phyloP scores from a whole-genome alignment of 257 asterid species.

The Solanum etuberosum region DNA sequence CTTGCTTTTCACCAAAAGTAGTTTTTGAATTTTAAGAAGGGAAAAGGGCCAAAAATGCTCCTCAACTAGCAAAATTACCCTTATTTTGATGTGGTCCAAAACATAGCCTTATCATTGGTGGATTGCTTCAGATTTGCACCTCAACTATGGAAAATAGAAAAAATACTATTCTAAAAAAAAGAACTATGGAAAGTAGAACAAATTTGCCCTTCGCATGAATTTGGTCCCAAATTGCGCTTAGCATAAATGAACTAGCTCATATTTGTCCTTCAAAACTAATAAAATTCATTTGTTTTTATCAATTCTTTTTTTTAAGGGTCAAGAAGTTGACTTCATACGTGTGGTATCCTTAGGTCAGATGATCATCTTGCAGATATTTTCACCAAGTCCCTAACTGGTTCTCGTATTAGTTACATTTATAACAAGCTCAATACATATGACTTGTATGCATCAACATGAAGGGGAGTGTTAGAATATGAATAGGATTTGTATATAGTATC shows the following conservation, averaged over 20 bases:
- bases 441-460: not conserved
- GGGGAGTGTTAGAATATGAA: not conserved
- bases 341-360: not conserved
- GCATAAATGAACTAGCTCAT: not conserved
- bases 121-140: not conserved
- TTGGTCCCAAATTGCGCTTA: not conserved
- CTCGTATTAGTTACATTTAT: not conserved
- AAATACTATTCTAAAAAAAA: not conserved
- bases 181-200: not conserved
- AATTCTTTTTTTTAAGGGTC: not conserved
- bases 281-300: not conserved
- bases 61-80: not conserved
- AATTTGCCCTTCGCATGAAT: not conserved
- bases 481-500: not conserved
- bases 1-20: not conserved
- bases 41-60: not conserved
- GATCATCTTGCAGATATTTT: not conserved
- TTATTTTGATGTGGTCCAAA: not conserved
- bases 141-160: not conserved
- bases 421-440: not conserved
- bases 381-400: not conserved
- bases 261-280: not conserved
- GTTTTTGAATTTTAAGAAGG: not conserved
- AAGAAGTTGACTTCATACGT: not conserved
- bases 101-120: not conserved